Conservation (phyloP, 2,329 filamentous ascomycete genomes). For the Penicillium sp. region DNA sequence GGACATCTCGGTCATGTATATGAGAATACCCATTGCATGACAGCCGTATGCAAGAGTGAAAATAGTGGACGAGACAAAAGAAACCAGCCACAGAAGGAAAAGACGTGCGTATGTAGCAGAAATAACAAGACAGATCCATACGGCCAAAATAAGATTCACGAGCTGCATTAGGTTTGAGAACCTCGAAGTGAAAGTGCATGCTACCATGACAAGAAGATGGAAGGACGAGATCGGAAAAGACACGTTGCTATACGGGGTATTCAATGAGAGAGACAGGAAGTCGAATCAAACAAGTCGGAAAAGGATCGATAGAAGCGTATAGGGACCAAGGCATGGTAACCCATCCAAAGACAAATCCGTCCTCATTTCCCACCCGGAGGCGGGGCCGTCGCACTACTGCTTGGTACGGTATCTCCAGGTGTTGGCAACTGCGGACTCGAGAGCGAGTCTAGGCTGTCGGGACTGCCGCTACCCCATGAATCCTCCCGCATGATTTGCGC, state of each 20-base stretch:
- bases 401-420: not conserved
- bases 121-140: not conserved
- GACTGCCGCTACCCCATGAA: conserved; percentile 27
- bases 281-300: conserved; percentile 17
- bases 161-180: not conserved
- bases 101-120: not conserved
- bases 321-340: not conserved
- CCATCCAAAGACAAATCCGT: not conserved
- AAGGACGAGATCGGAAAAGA: conserved; percentile 1
- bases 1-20: conserved; percentile 18
- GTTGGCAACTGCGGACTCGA: conserved; percentile 11
- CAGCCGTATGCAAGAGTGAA: conserved; percentile 5
- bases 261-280: conserved; percentile 19
- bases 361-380: not conserved
- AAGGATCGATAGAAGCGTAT: conserved; percentile 5
- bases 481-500: conserved; percentile 20
- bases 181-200: not conserved
- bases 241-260: conserved; percentile 27
- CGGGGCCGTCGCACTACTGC: not conserved
- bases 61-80: conserved; percentile 1
- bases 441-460: conserved; percentile 23
- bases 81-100: not conserved
- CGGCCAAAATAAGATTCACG: not conserved
- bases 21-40: conserved; percentile 15
- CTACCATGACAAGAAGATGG: not conserved